Conservation (phyloP, 2,329 filamentous ascomycete species). For the Apiospora pterosperma region DNA sequence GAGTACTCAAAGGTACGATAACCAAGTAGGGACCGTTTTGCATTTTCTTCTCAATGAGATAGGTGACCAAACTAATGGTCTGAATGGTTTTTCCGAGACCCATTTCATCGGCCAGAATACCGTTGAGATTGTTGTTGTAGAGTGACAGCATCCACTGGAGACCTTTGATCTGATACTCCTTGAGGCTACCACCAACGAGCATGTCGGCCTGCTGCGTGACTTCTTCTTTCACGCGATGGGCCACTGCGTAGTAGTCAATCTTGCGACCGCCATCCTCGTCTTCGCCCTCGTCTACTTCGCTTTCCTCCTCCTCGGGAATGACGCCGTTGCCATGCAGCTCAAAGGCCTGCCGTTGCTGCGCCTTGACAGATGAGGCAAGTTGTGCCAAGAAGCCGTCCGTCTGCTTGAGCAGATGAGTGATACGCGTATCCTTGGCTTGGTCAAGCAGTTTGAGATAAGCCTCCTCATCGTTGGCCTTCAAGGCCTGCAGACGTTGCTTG, state of each 20-base stretch:
- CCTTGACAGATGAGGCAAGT: constrained; percentile 89
- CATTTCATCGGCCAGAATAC: constrained; percentile 98
- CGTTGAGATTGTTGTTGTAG: constrained; percentile 99
- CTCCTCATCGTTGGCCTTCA: constrained; percentile 99
- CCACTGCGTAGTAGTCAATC: constrained; percentile 98
- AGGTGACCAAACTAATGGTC: constrained; percentile 95
- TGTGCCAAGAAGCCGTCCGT: constrained; percentile 97
- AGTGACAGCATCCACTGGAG: constrained; percentile 99
- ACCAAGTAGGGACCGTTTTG: constrained; percentile 92
- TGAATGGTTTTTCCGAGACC: constrained; percentile 99
- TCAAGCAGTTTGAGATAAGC: constrained; percentile 97
- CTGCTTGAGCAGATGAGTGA: constrained; percentile 93
- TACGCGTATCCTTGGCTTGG: constrained; percentile 98
- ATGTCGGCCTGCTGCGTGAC: constrained; percentile 79
- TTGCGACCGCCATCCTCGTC: constrained; percentile 69
- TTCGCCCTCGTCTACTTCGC: constrained; percentile 65
- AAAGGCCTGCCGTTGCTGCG: constrained; percentile 81
- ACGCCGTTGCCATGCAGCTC: constrained; percentile 72
- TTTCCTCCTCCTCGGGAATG: constrained; percentile 58
- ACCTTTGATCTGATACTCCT: constrained; percentile 98
- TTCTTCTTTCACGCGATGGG: constrained; percentile 92
- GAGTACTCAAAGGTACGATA: constrained; percentile 92
- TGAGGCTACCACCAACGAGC: constrained; percentile 86
- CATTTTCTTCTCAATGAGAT: constrained; percentile 93
- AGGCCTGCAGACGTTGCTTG: constrained; percentile 97